Conservation (phyloP, 2,329 filamentous ascomycete species). For the Beauveria brongniartii region DNA sequence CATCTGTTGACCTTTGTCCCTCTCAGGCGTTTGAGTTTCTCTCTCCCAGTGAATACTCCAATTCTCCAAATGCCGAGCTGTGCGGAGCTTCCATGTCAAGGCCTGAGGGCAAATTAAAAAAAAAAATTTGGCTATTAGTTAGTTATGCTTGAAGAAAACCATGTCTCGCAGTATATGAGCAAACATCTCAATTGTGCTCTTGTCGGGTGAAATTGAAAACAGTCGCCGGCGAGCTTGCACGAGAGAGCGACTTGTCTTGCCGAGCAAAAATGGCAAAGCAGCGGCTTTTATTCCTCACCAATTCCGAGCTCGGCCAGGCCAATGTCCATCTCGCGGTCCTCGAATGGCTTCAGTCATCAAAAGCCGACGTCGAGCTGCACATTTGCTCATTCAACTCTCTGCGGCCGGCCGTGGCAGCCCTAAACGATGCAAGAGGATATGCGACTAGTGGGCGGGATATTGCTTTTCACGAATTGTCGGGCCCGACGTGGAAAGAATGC, state of each 20-base stretch:
- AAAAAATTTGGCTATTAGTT: too few species aligned
- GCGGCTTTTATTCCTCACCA: constrained; percentile 16
- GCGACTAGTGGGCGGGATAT: background rate
- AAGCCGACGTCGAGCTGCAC: constrained; percentile 13
- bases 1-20: background rate
- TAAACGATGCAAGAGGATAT: background rate
- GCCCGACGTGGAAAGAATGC: background rate
- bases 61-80: background rate
- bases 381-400: constrained; percentile 9
- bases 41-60: background rate
- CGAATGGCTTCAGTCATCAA: constrained; percentile 13
- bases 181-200: background rate
- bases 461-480: constrained; percentile 10
- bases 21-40: background rate
- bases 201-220: background rate
- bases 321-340: constrained; percentile 18
- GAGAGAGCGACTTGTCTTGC: too few species aligned
- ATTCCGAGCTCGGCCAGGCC: constrained; percentile 18
- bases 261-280: background rate
- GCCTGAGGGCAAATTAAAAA: background rate
- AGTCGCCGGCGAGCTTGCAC: background rate
- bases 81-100: background rate
- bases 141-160: background rate
- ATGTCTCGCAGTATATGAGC: background rate
- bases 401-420: background rate